Evolutionary conservation across 192 early-diverging fungal genomes (phyloP), one percentile per base, ranked within the genome.

Genomic region (Linnemannia exigua): DNA sequence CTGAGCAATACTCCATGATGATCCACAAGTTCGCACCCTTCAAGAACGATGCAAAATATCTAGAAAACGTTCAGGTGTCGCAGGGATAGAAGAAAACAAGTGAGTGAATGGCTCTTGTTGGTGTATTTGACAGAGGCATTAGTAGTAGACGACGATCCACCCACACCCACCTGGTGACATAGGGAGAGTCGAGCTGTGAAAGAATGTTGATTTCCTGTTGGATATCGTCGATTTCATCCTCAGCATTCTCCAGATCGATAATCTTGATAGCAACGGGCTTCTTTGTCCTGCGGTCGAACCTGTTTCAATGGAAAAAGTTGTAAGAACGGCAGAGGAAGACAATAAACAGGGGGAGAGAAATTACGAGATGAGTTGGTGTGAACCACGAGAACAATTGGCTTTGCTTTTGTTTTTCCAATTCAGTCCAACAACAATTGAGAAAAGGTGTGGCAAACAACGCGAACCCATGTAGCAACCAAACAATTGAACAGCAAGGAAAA

Each of bases 191-290:
- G 72, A 98, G 89, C 82, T 98, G 97, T 70, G 97, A 97, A 61
- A 99, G 89, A 71, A 99, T 98, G 61, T 91, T 92, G 84, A 98
- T 98, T 84, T 99, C 98, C 83, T 96, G 95, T 88, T 97, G 97
- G 84, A 99, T 98, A 90, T 99, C 98, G 84, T 98, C 97, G 76
- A 98, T 98, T 84, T 98, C 97, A 74, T 98, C 97, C 86, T 99
- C 97, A 28, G 96, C 95, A 80, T 92, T 95, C 87, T 98, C 97
- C 25, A 99, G 88, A 88, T 99, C 96, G 84, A 99, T 97, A 44
- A 98, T 95, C 87, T 99, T 99, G 79, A 99, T 98, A 9, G 98
- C 98, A 17, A 99, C 97, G 1, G 91, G 89, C 77, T 88, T 88
- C 63, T 91, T 91, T n/a, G 92, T 94, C 36, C 82, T 68, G 58